Base-by-base conservation (phyloP, 805 yeast genomes). In the Saccharomycopsis fibuligera region DNA sequence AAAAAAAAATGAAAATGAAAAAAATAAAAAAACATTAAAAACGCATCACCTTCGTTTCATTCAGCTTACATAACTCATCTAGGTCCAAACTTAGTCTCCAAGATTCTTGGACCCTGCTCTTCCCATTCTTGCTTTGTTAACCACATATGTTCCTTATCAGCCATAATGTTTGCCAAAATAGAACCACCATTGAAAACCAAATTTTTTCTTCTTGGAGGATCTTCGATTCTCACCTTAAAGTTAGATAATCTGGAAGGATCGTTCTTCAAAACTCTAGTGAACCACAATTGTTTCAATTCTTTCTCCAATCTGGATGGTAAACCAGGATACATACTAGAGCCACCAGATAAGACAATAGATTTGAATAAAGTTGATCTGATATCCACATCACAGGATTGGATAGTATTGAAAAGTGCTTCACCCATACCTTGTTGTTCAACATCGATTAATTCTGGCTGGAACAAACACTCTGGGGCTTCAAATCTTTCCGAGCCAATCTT, bases 111-210 rank as follows among this genome's bases (percentile, higher is more conserved):
- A 29, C 99, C 99, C 62, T 85, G 88, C 71, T 93, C 99, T 65
- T 88, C 93, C 98, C 98, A 93, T 69, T 93, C 99, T 64, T 85
- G 88, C 64, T 86, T 90, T 47, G 87, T 74, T 57, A 93, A 79
- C 99, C 99, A 93, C 96, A 93, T 86, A 62, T 90, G 97, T 57
- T 90, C 97, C 67, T 91, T 93, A 65, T 90, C 96, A 41, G 95
- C 95, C 98, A 93, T 93, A 58, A 93, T 91, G 63, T 86, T 88
- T 30, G 99, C 98, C 63, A 93, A 75, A 19, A 93, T 98, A 3
- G 98, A 98, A 60, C 99, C 99, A 58, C 99, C 99, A 57, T 91
- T 82, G 68, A 93, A 93, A 31, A 93, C 99, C 97, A 93, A 91
- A 67, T 93, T 96, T 65, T 90, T 85, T 74, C 99, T 88, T 73